Base-by-base conservation (phyloP, 1,284 basidiomycete genomes). In the Puccinia brachypodii region DNA sequence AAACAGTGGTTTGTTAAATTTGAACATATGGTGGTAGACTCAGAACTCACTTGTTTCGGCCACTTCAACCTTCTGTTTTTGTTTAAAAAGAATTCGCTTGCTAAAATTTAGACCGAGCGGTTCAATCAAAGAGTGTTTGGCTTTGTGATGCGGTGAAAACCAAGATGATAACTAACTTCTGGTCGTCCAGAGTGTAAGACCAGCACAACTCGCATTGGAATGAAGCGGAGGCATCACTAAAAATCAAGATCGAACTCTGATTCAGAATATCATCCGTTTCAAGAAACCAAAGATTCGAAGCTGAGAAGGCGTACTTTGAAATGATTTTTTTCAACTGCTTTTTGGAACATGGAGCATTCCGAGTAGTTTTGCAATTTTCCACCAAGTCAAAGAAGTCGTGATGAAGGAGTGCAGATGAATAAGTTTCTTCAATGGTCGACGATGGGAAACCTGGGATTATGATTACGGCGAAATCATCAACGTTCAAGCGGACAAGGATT, bases 371-470 rank as follows among this genome's bases (percentile, higher is more conserved):
- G 42, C 56, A 56, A n/a, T 66, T 75, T 25, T 73, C 81, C 11
- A 83, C 22, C 16, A 83, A 33, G 36, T 75, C 75, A 22, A 83
- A 76, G 56, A 83, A 77, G 33, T 83, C 82, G 14, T 75, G 53
- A 68, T 83, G 81, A 36, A 83, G 53, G 8, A 83, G 50, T 13
- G 75, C 31, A 6, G 82, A 83, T 28, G 73, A 81, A 36, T 68
- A 83, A 47, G 66, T 60, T 75, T 82, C 73, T n/a, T 31, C n/a
- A 36, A 50, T 25, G n/a, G 80, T 82, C n/a, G 58, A 36, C 7
- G 66, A 69, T 11, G 80, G 80, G 22, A 76, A 76, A 62, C 80
- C 80, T 71, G 64, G 36, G 14, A 9, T 68, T 47, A 11, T 13
- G 14, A 9, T 68, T 47, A 11, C n/a, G 3, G 33, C 13, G 44